Evolutionary conservation across 2,329 filamentous ascomycete species (phyloP), one percentile per base, ranked within the genome.

Genomic region (Phialocephala subalpina): DNA sequence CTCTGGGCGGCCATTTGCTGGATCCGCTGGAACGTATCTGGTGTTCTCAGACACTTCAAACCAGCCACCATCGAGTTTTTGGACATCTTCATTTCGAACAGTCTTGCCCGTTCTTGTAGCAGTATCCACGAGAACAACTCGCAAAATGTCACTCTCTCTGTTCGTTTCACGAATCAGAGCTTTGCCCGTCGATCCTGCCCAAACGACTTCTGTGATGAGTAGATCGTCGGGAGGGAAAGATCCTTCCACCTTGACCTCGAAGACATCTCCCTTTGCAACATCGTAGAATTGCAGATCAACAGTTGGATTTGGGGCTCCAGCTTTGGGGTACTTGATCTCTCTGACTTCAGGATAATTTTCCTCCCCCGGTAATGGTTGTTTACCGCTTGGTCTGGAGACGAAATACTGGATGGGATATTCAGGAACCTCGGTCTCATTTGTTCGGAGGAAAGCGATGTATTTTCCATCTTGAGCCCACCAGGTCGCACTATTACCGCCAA

Each of bases 321-420:
- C 92, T 79, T 98, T 98, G 57, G 96, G 97, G 74, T 99, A 99
- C 79, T 99, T 99, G 86, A 99, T 97, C 73, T 94, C 83, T 69
- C 91, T 88, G 40, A 95, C 90, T 75, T 98, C 94, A 0, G 96
- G 96, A 76, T 99, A 99, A 60, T 88, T 89, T 77, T 97, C 94
- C 71, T 97, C 87, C 22, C 93, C 94, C 0, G 85, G 80, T 9
- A 82, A 78, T 3, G 93, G 90, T 57, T 84, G 70, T 57, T 87
- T 85, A 29, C 93, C 93, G 70, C 92, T 97, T 1, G 96, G 95
- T 52, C 93, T 86, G 27, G 92, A 93, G 67, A 97, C 82, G 79
- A 96, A 99, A 82, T 97, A 99, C 74, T 98, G 92, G 9, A 99
- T 87, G 0, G 95, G 94, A 73, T 93, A 99, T 70, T 94, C 93